Conservation (phyloP, 306 rosid genomes). For the Alnus rubra region DNA sequence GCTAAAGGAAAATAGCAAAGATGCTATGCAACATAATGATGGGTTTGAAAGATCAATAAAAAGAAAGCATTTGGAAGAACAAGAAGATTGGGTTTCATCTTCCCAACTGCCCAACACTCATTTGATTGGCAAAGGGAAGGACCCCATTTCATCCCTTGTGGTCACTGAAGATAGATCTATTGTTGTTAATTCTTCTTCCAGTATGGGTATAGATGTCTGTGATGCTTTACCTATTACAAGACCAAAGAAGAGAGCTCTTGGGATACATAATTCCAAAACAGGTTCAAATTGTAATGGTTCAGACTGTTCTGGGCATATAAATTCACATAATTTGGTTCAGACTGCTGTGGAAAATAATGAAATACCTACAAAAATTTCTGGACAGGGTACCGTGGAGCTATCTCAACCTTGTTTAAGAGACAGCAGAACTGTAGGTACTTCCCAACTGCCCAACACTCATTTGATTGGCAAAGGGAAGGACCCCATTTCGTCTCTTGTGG, state of each 20-base stretch:
- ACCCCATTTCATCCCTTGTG: slow-evolving; percentile 16
- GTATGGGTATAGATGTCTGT: not conserved
- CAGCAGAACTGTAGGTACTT: slow-evolving; percentile 22
- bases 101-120: slow-evolving; percentile 24
- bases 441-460: slow-evolving; percentile 24
- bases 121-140: slow-evolving; percentile 25
- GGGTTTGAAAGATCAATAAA: slow-evolving; percentile 35
- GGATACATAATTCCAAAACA: not conserved
- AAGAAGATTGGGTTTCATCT: slow-evolving; percentile 25
- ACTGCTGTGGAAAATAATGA: slow-evolving; percentile 15
- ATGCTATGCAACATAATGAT: slow-evolving; percentile 20
- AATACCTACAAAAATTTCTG: slow-evolving; percentile 21
- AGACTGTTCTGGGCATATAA: slow-evolving; percentile 24
- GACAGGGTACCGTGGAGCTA: slow-evolving; percentile 23
- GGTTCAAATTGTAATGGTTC: slow-evolving; percentile 21
- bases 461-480: slow-evolving; percentile 24
- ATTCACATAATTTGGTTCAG: slow-evolving; percentile 14
- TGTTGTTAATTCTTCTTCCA: slow-evolving; percentile 3
- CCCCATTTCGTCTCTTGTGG: slow-evolving; percentile 16
- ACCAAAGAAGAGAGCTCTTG: not conserved
- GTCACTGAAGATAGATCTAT: not conserved
- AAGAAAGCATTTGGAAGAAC: slow-evolving; percentile 31
- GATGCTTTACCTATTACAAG: slow-evolving; percentile 6
- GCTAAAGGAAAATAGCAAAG: slow-evolving; percentile 43
- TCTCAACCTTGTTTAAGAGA: slow-evolving; percentile 29